phyloP scores from a whole-genome alignment of 1,284 basidiomycete genomes.

The Cutaneotrichosporon sp. region DNA sequence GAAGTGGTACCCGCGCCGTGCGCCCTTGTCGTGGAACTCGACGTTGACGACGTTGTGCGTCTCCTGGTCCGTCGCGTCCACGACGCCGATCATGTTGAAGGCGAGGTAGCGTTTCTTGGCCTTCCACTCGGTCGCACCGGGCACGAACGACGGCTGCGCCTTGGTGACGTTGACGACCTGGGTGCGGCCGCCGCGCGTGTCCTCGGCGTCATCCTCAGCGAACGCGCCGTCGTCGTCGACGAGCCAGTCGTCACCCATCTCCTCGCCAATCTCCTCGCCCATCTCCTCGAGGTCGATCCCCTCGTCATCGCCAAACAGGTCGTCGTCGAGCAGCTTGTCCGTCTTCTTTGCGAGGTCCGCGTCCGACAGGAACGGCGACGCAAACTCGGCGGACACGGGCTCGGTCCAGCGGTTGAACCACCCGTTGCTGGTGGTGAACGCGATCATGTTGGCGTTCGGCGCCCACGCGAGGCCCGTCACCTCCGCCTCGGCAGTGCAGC shows the following conservation, averaged over 20 bases:
- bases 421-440: conserved; percentile 82
- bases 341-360: conserved; percentile 41
- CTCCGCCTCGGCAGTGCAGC: conserved; percentile 29
- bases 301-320: conserved; percentile 44
- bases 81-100: conserved; percentile 89
- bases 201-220: conserved; percentile 58
- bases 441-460: conserved; percentile 76
- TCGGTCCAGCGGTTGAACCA: conserved; percentile 75
- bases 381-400: conserved; percentile 66
- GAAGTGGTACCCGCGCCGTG: conserved; percentile 82
- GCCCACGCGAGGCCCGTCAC: conserved; percentile 78
- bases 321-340: conserved; percentile 49
- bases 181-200: conserved; percentile 51
- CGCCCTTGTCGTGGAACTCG: conserved; percentile 88
- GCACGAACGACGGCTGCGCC: conserved; percentile 87
- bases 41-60: conserved; percentile 89
- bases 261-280: conserved; percentile 59
- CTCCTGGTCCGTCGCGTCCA: conserved; percentile 90
- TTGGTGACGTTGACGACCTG: conserved; percentile 78
- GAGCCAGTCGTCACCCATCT: conserved; percentile 66
- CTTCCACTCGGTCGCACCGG: conserved; percentile 83
- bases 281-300: conserved; percentile 54
- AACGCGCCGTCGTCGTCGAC: conserved; percentile 67
- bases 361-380: conserved; percentile 66
- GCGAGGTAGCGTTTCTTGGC: conserved; percentile 88